Evolutionary conservation across 2,329 filamentous ascomycete species (phyloP).

Genomic region (Cylindrodendrum hubeiense): DNA sequence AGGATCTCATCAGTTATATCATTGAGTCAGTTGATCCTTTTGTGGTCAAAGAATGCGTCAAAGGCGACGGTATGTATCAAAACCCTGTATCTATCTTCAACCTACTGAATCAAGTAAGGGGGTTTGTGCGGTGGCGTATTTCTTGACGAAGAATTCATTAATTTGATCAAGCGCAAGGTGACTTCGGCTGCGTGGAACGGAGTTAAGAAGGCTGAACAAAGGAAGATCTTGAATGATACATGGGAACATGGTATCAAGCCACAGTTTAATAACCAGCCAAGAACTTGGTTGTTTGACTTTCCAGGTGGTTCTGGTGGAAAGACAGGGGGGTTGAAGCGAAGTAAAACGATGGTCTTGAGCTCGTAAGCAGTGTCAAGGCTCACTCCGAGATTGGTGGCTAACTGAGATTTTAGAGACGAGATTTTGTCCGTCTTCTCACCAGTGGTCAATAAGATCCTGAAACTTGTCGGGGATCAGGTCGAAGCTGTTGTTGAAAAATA

Average conservation of each 20-base stretch:
- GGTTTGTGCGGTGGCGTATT: slow-evolving; percentile 55
- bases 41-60: slow-evolving; percentile 51
- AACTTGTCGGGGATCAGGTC: slow-evolving; percentile 43
- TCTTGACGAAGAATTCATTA: slow-evolving; percentile 53
- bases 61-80: slow-evolving; percentile 49
- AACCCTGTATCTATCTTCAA: fast-evolving
- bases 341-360: slow-evolving; percentile 14
- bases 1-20: slow-evolving; percentile 58
- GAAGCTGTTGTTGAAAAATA: slow-evolving; percentile 30
- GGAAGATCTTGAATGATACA: slow-evolving; percentile 37
- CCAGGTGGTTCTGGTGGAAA: slow-evolving; percentile 13
- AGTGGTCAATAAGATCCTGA: slow-evolving; percentile 30
- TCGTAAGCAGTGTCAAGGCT: neutral
- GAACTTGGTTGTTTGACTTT: slow-evolving; percentile 30
- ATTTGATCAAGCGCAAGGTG: slow-evolving; percentile 44
- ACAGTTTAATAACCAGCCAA: slow-evolving; percentile 34
- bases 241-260: slow-evolving; percentile 49
- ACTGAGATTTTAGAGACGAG: slow-evolving; percentile 31
- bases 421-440: slow-evolving; percentile 41
- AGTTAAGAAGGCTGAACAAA: neutral
- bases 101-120: slow-evolving; percentile 36
- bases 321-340: slow-evolving; percentile 3
- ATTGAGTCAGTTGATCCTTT: slow-evolving; percentile 41
- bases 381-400: neutral
- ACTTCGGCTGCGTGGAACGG: neutral